Evolutionary conservation across 768 basidiomycete genomes (phyloP).

Genomic region (Mycena belliarum): DNA sequence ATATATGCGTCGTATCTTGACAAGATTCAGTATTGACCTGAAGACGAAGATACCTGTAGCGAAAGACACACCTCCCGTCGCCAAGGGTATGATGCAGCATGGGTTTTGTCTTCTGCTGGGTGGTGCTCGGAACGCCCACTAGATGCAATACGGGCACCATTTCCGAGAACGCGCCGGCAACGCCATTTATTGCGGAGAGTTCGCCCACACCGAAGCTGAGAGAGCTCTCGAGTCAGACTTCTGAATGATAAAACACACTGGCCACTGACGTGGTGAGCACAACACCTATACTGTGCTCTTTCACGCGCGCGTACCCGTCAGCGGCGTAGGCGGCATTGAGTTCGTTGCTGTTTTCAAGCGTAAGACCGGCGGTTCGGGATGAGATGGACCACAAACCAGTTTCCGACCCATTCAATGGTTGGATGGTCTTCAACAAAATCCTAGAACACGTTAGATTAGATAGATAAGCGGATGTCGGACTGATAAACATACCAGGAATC

Average conservation of each 20-base stretch:
- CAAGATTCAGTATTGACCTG: background rate
- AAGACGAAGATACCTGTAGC: too few species aligned
- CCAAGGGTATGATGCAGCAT: constrained; percentile 89
- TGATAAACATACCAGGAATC: constrained; percentile 45
- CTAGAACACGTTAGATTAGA: constrained; percentile 32
- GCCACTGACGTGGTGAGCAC: constrained; percentile 66
- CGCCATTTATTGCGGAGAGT: constrained; percentile 81
- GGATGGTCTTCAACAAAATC: constrained; percentile 83
- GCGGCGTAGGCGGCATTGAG: constrained; percentile 89
- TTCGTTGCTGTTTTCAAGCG: constrained; percentile 60
- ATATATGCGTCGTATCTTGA: constrained; percentile 77
- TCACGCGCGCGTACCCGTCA: constrained; percentile 91
- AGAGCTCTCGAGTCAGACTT: background rate
- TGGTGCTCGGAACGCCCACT: constrained; percentile 78
- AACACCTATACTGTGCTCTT: constrained; percentile 69
- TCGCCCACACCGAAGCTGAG: constrained; percentile 91
- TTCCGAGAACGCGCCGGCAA: constrained; percentile 84
- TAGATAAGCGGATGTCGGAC: constrained; percentile 6
- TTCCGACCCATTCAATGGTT: constrained; percentile 83
- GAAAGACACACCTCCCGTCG: constrained; percentile 58
- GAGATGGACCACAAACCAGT: constrained; percentile 51
- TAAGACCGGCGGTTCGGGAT: background rate
- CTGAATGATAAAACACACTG: background rate
- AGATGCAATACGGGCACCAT: constrained; percentile 90
- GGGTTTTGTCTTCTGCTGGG: constrained; percentile 68